These are phyloP conservation scores for Acorus calamus DNA, from an alignment of 106 monocot species.

Conservation along the genomic window DNA sequence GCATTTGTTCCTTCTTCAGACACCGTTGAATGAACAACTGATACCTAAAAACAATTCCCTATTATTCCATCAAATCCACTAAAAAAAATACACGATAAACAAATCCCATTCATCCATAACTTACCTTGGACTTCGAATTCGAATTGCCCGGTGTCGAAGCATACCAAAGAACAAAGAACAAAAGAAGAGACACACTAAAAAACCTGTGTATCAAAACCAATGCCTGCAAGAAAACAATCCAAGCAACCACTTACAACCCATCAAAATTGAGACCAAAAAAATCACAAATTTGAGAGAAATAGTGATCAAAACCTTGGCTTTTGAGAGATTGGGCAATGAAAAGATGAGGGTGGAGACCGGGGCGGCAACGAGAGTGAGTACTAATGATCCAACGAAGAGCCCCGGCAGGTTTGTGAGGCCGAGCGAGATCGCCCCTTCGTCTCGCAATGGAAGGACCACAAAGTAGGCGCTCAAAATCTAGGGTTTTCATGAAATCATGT, in stretches of 20 bases:
- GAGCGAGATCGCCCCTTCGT: constrained; percentile 86
- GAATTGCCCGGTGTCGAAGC: constrained; percentile 37
- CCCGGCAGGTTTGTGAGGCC: constrained; percentile 60
- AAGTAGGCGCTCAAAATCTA: constrained; percentile 63
- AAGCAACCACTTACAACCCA: background rate
- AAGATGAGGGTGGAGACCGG: constrained; percentile 75
- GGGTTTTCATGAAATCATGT: no score
- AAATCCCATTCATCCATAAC: background rate
- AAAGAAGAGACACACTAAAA: constrained; percentile 72
- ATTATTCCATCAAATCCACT: background rate
- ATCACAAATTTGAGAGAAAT: background rate
- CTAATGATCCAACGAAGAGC: constrained; percentile 67
- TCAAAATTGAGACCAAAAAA: constrained; percentile 1
- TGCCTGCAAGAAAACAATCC: constrained; percentile 51
- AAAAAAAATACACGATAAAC: constrained; percentile 2
- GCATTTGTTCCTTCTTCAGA: constrained; percentile 13
- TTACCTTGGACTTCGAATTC: constrained; percentile 37
- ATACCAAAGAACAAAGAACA: constrained; percentile 85
- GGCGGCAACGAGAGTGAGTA: constrained; percentile 69
- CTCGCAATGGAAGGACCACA: constrained; percentile 74
- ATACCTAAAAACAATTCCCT: constrained; percentile 17
- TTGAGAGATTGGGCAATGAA: constrained; percentile 67
- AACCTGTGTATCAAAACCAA: constrained; percentile 87
- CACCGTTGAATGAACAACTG: constrained; percentile 18
- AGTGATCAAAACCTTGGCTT: constrained; percentile 39